Evolutionary conservation across 1,284 basidiomycete genomes (phyloP).

Genomic region (Coniferiporia sulphurascens): DNA sequence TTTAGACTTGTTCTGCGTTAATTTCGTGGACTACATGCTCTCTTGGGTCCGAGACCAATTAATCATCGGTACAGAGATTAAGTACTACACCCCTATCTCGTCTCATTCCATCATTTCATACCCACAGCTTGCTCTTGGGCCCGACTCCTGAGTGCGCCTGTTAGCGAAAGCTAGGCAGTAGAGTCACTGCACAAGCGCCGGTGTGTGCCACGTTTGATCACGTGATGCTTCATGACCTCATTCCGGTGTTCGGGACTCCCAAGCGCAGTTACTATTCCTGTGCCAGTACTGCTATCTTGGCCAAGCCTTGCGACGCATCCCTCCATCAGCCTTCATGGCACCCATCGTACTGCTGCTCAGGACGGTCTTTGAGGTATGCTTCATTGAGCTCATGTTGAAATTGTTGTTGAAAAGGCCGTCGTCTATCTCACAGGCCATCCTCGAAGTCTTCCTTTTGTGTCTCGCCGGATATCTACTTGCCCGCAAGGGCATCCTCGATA

Average conservation of each 20-base stretch:
- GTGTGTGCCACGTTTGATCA: neutral
- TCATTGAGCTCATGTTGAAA: neutral
- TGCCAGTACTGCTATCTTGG: neutral
- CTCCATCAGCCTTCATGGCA: constrained; percentile 8
- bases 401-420: neutral
- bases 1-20: too few relatives aligned
- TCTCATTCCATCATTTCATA: too few relatives aligned
- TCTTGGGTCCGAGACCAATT: too few relatives aligned
- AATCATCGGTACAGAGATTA: too few relatives aligned
- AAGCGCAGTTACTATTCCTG: too few relatives aligned
- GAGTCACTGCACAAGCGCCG: too few relatives aligned
- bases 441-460: constrained; percentile 86
- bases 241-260: neutral
- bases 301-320: neutral
- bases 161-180: too few relatives aligned
- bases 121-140: too few relatives aligned
- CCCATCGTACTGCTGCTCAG: constrained; percentile 30
- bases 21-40: too few relatives aligned
- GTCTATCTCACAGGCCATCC: constrained; percentile 63
- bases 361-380: constrained; percentile 52
- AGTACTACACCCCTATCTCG: too few relatives aligned
- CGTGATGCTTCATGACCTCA: neutral
- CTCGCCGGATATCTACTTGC: constrained; percentile 84
- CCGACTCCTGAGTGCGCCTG: too few relatives aligned
- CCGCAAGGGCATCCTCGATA: constrained; percentile 77